These are phyloP conservation scores for Arachis hypogaea DNA, from an alignment of 306 rosid species.

Conservation along the genomic window DNA sequence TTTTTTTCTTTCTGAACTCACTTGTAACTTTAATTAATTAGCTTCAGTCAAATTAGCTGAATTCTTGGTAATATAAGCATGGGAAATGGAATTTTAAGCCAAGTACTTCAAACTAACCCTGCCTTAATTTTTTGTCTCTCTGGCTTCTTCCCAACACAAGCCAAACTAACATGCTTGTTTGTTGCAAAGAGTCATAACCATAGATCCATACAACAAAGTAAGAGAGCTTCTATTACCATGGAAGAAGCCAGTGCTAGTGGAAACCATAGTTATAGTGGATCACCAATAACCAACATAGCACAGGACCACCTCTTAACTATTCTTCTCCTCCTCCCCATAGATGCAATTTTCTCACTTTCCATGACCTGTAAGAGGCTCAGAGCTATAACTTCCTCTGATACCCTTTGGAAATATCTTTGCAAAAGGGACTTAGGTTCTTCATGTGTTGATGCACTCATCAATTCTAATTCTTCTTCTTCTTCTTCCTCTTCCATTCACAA, in stretches of 20 bases:
- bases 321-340: slow-evolving; percentile 69
- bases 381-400: slow-evolving; percentile 58
- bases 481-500: slow-evolving; percentile 37
- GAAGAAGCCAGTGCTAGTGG: slow-evolving; percentile 54
- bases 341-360: slow-evolving; percentile 74
- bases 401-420: slow-evolving; percentile 77
- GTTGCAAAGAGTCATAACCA: slow-evolving; percentile 37
- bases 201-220: slow-evolving; percentile 24
- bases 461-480: background rate
- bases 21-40: no score
- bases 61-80: no score
- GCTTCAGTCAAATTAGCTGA: no score
- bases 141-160: slow-evolving; percentile 34
- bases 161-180: slow-evolving; percentile 17
- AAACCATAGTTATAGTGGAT: slow-evolving; percentile 47
- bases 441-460: slow-evolving; percentile 61
- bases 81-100: background rate
- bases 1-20: no score
- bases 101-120: slow-evolving; percentile 38
- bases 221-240: slow-evolving; percentile 43
- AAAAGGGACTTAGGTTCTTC: slow-evolving; percentile 75
- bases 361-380: slow-evolving; percentile 79
- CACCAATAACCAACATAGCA: slow-evolving; percentile 66
- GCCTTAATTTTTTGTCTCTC: background rate
- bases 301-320: slow-evolving; percentile 73